phyloP scores from a whole-genome alignment of 495 filamentous ascomycete genomes.

The Aspergillus campestris region DNA sequence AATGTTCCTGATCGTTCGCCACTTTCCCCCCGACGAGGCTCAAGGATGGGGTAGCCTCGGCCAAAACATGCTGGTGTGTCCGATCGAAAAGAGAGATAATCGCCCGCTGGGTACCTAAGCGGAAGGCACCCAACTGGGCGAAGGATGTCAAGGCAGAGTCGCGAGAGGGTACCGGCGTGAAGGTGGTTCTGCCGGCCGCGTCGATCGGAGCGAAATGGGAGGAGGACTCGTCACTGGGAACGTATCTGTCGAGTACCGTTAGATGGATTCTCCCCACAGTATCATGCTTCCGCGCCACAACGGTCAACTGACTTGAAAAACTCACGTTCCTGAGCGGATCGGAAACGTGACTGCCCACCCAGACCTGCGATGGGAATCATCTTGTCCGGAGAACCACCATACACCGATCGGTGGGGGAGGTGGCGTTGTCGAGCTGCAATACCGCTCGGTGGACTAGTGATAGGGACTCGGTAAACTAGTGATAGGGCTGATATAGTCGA shows the following conservation, averaged over 20 bases:
- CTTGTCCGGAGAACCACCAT: no score
- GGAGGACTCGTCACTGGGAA: constrained; percentile 8
- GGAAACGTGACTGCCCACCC: no score
- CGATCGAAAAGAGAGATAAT: constrained; percentile 48
- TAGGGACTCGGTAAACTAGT: no score
- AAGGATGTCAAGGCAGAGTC: constrained; percentile 53
- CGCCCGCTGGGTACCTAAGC: constrained; percentile 38
- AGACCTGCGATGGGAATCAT: no score
- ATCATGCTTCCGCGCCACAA: no score
- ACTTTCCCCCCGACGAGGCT: constrained; percentile 26
- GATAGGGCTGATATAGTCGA: no score
- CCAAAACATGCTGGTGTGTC: constrained; percentile 44
- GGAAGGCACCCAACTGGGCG: constrained; percentile 48
- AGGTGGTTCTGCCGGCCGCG: constrained; percentile 4
- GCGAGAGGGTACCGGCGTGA: constrained; percentile 20
- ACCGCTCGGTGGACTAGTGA: no score
- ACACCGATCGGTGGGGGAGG: no score
- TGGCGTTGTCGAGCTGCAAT: no score
- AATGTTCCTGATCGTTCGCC: constrained; percentile 17
- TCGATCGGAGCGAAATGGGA: constrained; percentile 16
- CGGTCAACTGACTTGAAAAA: no score
- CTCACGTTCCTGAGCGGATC: no score
- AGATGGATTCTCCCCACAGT: no score
- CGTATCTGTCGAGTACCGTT: constrained; percentile 5
- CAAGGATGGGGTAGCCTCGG: constrained; percentile 47